Base-by-base conservation (phyloP, 345 rosid genomes). In the Camelina laxa region DNA sequence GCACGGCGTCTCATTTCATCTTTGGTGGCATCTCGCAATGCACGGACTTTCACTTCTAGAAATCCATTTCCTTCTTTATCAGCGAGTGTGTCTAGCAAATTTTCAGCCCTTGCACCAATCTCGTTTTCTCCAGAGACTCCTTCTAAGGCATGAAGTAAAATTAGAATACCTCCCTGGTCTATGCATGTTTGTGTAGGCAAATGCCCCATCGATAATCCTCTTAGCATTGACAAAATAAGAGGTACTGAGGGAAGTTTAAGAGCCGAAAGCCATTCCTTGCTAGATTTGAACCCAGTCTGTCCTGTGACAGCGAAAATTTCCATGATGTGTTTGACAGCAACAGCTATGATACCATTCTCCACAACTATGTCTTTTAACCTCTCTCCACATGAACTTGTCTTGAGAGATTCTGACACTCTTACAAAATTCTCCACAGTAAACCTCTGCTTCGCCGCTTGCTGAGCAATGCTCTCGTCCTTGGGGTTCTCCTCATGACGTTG, bases 161-260 rank as follows among this genome's bases (percentile, higher is more conserved):
- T 87, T 65, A 95, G 72, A 70, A 92, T 84, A 38, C 87, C 98
- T 63, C 90, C 94, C 75, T 90, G 90, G 63, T 92, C 93, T 77
- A 95, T 89, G 80, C 93, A 87, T 36, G 59, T 85, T 69, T 90
- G 99, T 9, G 99, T 90, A 42, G 97, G 84, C 74, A 89, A 76
- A 84, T 92, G 98, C 67, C 99, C 99, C 85, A 88, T 95, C n/a
- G 98, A 92, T 82, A 95, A 80, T 73, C 99, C 98, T 81, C 90
- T 87, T 56, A 95, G 82, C 96, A 92, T 90, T 45, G 99, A 89
- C 74, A 95, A 79, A 76, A 95, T 83, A 75, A 78, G 90, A n/a
- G 99, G 99, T 53, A 88, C 84, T 49, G 99, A 95, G 51, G 94
- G 91, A 77, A 88, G 84, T 78, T 88, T 91, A 62, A 95, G 84